Evolutionary conservation across 2,329 filamentous ascomycete species (phyloP).

Genomic region (Alternaria sp.): DNA sequence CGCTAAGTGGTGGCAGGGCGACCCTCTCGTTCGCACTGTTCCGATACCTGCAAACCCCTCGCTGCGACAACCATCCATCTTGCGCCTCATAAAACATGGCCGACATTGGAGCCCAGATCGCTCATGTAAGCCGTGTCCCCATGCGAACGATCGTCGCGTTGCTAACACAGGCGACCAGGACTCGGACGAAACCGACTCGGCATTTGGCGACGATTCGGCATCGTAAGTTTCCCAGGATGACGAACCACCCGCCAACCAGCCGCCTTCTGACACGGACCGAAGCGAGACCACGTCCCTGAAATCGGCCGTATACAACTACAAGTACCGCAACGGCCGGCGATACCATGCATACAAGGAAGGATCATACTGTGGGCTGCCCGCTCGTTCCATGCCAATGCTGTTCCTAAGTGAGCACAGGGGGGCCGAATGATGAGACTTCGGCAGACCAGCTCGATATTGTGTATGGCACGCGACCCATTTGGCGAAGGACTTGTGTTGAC

Average conservation of each 20-base stretch:
- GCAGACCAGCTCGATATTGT: conserved; percentile 51
- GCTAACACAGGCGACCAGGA: conserved; percentile 16
- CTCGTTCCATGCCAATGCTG: background rate
- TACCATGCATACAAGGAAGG: conserved; percentile 39
- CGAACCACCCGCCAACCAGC: background rate
- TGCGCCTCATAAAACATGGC: conserved; percentile 16
- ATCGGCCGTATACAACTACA: conserved; percentile 32
- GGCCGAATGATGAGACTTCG: conserved; percentile 46
- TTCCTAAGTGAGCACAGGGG: conserved; percentile 18
- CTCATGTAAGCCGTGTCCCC: conserved; percentile 12
- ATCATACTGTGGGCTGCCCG: conserved; percentile 28
- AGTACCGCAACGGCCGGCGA: conserved; percentile 36
- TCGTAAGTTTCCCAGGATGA: conserved; percentile 15
- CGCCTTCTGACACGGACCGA: conserved; percentile 6
- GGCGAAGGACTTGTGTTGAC: background rate
- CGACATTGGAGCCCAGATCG: conserved; percentile 21
- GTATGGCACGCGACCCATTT: conserved; percentile 6
- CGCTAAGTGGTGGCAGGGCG: background rate
- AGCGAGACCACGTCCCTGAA: conserved; percentile 33
- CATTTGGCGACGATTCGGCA: conserved; percentile 25
- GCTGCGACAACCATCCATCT: background rate
- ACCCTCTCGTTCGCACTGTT: background rate
- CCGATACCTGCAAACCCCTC: background rate
- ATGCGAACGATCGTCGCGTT: background rate
- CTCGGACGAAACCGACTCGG: conserved; percentile 23